These are phyloP conservation scores for Cephalotrichum gorgonifer DNA, from an alignment of 2,329 filamentous ascomycete genomes.

Conservation along the genomic window DNA sequence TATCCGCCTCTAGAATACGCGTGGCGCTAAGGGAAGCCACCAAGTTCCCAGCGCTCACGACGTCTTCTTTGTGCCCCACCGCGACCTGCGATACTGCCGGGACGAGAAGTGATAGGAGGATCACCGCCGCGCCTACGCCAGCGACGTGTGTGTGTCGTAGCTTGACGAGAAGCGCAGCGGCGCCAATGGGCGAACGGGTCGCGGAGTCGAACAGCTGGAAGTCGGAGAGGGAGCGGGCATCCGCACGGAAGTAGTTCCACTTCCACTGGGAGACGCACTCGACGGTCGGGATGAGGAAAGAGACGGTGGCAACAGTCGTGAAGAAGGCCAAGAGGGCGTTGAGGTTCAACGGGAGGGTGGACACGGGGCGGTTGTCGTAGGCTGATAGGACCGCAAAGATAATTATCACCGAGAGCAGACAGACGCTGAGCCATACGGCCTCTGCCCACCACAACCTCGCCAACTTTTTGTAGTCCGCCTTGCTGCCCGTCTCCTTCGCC, in stretches of 20 bases:
- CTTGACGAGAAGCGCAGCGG: constrained; percentile 11
- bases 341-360: constrained; percentile 14
- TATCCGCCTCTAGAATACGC: not conserved
- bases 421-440: not conserved
- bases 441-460: constrained; percentile 2
- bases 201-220: constrained; percentile 18
- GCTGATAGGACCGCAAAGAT: constrained; percentile 6
- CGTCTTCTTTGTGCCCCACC: constrained; percentile 2
- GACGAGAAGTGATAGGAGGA: constrained; percentile 11
- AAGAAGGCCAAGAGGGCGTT: constrained; percentile 18
- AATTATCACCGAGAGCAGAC: not conserved
- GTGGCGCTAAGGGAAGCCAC: not conserved
- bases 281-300: constrained; percentile 13
- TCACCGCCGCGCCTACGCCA: constrained; percentile 12
- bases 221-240: constrained; percentile 14
- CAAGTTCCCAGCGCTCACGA: not conserved
- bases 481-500: not conserved
- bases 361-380: constrained; percentile 11
- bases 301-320: constrained; percentile 14
- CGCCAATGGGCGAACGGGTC: constrained; percentile 12
- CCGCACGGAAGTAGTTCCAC: constrained; percentile 19
- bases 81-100: constrained; percentile 7
- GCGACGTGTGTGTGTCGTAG: constrained; percentile 13
- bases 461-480: not conserved
- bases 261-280: constrained; percentile 20